These are phyloP conservation scores for Fraxinus latifolia DNA, from an alignment of 305 asterid genomes.

Conservation along the genomic window DNA sequence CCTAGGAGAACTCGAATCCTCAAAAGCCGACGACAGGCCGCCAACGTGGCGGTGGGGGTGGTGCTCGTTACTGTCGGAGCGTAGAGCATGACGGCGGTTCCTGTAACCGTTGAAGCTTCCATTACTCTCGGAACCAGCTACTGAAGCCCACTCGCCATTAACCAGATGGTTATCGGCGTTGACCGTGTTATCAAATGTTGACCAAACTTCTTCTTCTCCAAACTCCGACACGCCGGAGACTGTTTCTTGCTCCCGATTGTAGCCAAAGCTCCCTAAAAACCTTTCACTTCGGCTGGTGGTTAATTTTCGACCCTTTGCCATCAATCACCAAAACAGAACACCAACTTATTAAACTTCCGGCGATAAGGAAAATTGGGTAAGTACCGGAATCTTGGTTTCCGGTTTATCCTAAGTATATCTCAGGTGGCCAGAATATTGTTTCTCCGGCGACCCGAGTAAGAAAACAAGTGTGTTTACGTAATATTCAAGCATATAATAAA, in stretches of 20 bases:
- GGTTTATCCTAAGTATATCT: constrained; percentile 16
- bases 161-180: constrained; percentile 30
- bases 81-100: constrained; percentile 32
- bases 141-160: constrained; percentile 45
- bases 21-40: constrained; percentile 74
- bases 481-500: constrained; percentile 19
- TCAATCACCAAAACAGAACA: constrained; percentile 5
- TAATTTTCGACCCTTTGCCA: constrained; percentile 80
- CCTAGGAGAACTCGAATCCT: constrained; percentile 49
- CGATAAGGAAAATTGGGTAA: not conserved
- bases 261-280: constrained; percentile 46
- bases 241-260: constrained; percentile 37
- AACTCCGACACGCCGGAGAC: constrained; percentile 51
- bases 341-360: not conserved
- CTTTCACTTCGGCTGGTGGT: constrained; percentile 69
- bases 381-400: constrained; percentile 35
- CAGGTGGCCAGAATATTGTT: constrained; percentile 34
- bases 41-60: constrained; percentile 35
- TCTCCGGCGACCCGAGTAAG: constrained; percentile 36
- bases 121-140: constrained; percentile 40
- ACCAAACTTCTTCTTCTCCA: constrained; percentile 82
- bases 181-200: constrained; percentile 41
- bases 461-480: constrained; percentile 1
- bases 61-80: constrained; percentile 21
- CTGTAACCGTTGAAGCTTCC: constrained; percentile 31